A percentile compares a stretch with the other conserved stretches of the same genome.
These are phyloP conservation scores for Gastrodia elata DNA, from an alignment of 106 monocot species.

Conservation along the genomic window DNA sequence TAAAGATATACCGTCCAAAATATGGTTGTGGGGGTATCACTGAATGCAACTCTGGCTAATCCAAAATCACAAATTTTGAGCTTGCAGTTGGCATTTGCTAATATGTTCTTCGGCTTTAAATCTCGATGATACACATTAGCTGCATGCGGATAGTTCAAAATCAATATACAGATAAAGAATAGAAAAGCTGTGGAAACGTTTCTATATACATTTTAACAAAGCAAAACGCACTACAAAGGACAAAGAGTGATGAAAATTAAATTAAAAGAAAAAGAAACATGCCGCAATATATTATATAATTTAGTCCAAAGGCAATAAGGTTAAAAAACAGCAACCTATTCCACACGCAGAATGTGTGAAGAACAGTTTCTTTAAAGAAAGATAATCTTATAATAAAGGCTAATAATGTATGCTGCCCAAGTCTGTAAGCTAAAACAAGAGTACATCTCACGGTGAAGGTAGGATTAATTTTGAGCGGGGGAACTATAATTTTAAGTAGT, in stretches of 20 bases:
- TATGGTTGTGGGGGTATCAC: constrained; percentile 48
- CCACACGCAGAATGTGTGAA: too few species aligned
- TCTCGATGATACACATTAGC: constrained; percentile 73
- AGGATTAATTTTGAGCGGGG: too few species aligned
- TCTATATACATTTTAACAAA: not conserved
- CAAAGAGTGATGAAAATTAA: not conserved
- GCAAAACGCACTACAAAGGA: not conserved
- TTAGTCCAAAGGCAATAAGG: too few species aligned
- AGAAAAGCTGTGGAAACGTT: not conserved
- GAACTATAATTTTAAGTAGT: too few species aligned
- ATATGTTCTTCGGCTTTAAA: constrained; percentile 66
- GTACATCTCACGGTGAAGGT: too few species aligned
- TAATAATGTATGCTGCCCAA: too few species aligned
- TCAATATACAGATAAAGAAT: not conserved
- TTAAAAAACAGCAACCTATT: too few species aligned
- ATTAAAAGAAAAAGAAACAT: not conserved
- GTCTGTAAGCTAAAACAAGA: too few species aligned
- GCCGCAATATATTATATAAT: not conserved
- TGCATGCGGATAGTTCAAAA: constrained; percentile 13
- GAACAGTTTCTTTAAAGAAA: too few species aligned
- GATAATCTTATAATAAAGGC: too few species aligned
- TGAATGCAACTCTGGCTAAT: constrained; percentile 59
- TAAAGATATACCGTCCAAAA: constrained; percentile 55
- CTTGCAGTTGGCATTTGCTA: constrained; percentile 67
- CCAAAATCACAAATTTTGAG: constrained; percentile 72